phyloP scores from a whole-genome alignment of 306 rosid genomes.

The Lablab purpureus region DNA sequence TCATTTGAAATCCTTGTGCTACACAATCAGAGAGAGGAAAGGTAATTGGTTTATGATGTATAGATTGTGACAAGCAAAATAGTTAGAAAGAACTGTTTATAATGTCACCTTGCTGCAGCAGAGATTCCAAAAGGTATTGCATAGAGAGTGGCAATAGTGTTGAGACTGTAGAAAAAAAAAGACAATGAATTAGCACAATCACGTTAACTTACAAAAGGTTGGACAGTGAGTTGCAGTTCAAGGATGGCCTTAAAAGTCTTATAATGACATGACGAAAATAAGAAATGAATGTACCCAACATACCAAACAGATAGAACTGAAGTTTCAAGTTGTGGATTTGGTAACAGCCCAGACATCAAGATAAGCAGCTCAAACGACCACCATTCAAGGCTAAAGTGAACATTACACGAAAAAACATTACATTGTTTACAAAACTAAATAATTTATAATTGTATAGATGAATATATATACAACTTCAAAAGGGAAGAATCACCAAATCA shows the following conservation, averaged over 20 bases:
- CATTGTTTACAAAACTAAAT: no score
- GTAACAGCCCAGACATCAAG: slow-evolving; percentile 75
- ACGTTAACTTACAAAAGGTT: neutral
- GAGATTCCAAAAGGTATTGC: slow-evolving; percentile 73
- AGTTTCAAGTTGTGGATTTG: slow-evolving; percentile 86
- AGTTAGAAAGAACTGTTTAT: neutral
- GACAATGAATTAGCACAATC: slow-evolving; percentile 17
- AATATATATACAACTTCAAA: neutral
- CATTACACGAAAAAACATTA: slow-evolving; percentile 1
- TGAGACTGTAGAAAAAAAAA: slow-evolving; percentile 56
- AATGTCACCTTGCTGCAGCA: slow-evolving; percentile 65
- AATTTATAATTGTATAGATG: neutral
- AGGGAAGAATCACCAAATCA: slow-evolving; percentile 63
- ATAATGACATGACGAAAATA: no score
- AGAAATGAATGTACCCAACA: neutral
- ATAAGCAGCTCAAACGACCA: slow-evolving; percentile 76
- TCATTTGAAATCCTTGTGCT: slow-evolving; percentile 82
- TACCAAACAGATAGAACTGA: slow-evolving; percentile 86
- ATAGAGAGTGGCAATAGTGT: slow-evolving; percentile 63
- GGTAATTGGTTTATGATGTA: neutral
- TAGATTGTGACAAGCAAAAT: neutral
- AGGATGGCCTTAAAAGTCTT: neutral
- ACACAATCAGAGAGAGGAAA: slow-evolving; percentile 1
- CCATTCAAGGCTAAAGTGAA: slow-evolving; percentile 65
- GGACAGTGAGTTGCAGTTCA: neutral